Percentiles rank a stretch among this genome's conserved stretches.
phyloP scores from a whole-genome alignment of 2,329 filamentous ascomycete species.

The Albophoma yamanashiensis region DNA sequence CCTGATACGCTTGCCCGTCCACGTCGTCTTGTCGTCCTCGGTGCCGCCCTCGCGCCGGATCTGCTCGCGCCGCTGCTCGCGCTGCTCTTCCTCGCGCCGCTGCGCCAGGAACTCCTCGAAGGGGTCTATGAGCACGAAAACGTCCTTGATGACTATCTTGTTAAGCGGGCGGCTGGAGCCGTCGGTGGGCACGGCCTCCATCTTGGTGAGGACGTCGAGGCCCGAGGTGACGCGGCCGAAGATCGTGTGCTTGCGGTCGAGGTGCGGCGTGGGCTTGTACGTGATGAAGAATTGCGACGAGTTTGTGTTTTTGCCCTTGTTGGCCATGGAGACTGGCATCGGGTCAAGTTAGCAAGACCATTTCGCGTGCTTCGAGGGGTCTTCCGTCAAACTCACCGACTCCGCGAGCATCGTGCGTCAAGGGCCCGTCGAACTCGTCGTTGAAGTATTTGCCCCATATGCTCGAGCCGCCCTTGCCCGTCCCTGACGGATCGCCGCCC shows the following conservation, averaged over 20 bases:
- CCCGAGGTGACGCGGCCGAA: slow-evolving; percentile 81
- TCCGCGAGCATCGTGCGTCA: slow-evolving; percentile 73
- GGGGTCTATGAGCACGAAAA: slow-evolving; percentile 83
- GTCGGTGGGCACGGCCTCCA: slow-evolving; percentile 71
- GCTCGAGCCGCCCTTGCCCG: slow-evolving; percentile 78
- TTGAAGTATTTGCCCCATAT: slow-evolving; percentile 92
- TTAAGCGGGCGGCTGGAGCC: slow-evolving; percentile 64
- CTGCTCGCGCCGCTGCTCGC: slow-evolving; percentile 48
- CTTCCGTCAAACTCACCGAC: slow-evolving; percentile 28
- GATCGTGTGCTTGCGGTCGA: slow-evolving; percentile 95
- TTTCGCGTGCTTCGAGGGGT: background rate
- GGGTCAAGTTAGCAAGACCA: background rate
- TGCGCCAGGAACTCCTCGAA: slow-evolving; percentile 88
- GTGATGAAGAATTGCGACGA: slow-evolving; percentile 91
- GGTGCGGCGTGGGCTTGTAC: slow-evolving; percentile 73
- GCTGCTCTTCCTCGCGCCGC: slow-evolving; percentile 51
- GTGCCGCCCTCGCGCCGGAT: slow-evolving; percentile 56
- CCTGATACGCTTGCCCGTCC: slow-evolving; percentile 88
- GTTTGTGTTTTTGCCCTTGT: slow-evolving; percentile 98
- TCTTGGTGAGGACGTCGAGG: slow-evolving; percentile 55
- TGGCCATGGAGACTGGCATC: slow-evolving; percentile 66
- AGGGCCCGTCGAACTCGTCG: slow-evolving; percentile 84
- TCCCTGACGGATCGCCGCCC: slow-evolving; percentile 87
- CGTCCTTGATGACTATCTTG: slow-evolving; percentile 70
- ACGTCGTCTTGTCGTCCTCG: slow-evolving; percentile 84